A percentile compares a stretch with the other conserved stretches of the same genome.
These are phyloP conservation scores for Mucor velutinosus DNA, from an alignment of 371 early-diverging fungal species.

Conservation along the genomic window DNA sequence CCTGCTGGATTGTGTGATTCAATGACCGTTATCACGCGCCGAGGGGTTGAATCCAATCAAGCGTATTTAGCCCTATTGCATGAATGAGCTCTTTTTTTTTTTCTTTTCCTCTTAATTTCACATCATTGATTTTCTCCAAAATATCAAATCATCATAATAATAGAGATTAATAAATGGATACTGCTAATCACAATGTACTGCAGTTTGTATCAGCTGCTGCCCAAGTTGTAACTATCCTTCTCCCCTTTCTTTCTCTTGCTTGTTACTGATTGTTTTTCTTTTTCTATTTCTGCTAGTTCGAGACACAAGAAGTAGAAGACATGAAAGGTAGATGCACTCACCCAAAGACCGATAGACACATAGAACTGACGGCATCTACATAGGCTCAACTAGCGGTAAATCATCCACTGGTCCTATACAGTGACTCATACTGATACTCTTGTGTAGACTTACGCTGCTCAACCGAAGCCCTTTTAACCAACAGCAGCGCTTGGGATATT, in stretches of 20 bases:
- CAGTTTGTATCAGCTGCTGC: conserved; percentile 57
- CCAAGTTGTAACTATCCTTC: conserved; percentile 38
- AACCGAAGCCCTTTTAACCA: conserved; percentile 7
- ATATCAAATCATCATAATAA: background rate
- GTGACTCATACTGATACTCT: background rate
- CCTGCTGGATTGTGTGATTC: background rate
- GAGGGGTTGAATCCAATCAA: background rate
- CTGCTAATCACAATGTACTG: conserved; percentile 43
- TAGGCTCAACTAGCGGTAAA: conserved; percentile 23
- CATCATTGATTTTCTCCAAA: background rate
- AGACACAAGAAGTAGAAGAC: conserved; percentile 23
- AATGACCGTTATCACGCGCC: background rate
- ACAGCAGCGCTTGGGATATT: conserved; percentile 18
- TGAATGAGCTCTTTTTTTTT: background rate
- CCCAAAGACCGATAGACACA: background rate
- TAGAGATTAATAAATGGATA: conserved; percentile 27
- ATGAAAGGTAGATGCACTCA: conserved; percentile 15
- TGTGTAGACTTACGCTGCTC: conserved; percentile 18
- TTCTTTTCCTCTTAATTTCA: background rate
- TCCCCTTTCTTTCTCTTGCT: conserved; percentile 59
- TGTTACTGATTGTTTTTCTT: conserved; percentile 71
- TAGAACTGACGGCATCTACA: background rate
- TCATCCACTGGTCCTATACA: too few species aligned
- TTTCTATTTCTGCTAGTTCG: conserved; percentile 12
- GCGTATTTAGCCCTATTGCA: background rate